Percentiles rank a stretch among this genome's conserved stretches.
These are phyloP conservation scores for Myriosclerotinia duriaeana DNA, from an alignment of 2,329 filamentous ascomycete species.

Conservation along the genomic window DNA sequence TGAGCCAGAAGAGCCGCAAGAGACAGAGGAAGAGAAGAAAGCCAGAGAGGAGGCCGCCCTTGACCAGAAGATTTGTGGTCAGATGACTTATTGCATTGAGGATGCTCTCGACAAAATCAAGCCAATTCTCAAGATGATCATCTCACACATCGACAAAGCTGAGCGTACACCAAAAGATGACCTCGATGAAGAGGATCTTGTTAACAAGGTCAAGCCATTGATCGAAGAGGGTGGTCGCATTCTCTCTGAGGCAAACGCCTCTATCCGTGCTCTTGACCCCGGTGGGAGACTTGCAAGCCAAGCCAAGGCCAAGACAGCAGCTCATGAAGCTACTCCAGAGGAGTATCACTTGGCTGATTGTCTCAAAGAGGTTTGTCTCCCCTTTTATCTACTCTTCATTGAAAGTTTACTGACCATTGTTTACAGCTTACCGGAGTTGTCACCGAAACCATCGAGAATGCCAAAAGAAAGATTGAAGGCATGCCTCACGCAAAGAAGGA, in stretches of 20 bases:
- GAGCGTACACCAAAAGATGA: constrained; percentile 82
- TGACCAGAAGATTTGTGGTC: constrained; percentile 73
- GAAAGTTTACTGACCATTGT: constrained; percentile 36
- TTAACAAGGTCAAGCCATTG: constrained; percentile 81
- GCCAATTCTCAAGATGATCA: constrained; percentile 84
- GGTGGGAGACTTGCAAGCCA: constrained; percentile 82
- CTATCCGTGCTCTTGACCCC: constrained; percentile 83
- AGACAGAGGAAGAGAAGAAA: constrained; percentile 59
- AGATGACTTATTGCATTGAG: constrained; percentile 71
- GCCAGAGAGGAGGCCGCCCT: constrained; percentile 58
- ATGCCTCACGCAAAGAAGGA: constrained; percentile 96
- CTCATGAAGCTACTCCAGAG: constrained; percentile 75
- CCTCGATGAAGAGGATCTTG: constrained; percentile 84
- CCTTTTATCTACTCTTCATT: neutral
- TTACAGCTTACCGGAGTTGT: constrained; percentile 69
- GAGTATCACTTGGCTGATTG: constrained; percentile 82
- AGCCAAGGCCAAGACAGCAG: constrained; percentile 76
- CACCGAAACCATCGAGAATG: constrained; percentile 78
- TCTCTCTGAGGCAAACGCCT: constrained; percentile 81
- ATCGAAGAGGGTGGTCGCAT: constrained; percentile 84
- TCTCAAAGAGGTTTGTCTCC: constrained; percentile 66
- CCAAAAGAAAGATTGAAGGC: constrained; percentile 82
- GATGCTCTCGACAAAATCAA: constrained; percentile 81
- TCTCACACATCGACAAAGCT: constrained; percentile 75
- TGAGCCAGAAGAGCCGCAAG: constrained; percentile 46